Conservation (phyloP, 139 green algal genomes). For the Axilococcus clingmanii region DNA sequence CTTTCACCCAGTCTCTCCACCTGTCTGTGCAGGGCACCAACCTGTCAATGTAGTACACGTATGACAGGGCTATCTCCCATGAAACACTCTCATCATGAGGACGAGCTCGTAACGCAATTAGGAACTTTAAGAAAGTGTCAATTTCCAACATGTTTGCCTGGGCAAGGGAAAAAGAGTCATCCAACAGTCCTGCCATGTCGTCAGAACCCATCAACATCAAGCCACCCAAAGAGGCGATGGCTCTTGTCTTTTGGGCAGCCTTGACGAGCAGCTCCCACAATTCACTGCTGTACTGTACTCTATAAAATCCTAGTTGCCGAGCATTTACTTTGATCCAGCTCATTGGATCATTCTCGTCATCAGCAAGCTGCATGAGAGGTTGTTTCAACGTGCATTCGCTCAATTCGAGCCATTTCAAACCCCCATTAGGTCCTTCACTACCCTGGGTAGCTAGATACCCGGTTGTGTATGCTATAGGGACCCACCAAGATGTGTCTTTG, state of each 20-base stretch:
- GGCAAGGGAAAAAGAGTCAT: slow-evolving; percentile 44
- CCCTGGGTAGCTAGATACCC: not conserved
- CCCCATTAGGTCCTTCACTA: too few species aligned
- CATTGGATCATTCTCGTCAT: too few species aligned
- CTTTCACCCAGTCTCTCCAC: not conserved
- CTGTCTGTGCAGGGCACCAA: slow-evolving; percentile 10
- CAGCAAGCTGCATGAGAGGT: not conserved
- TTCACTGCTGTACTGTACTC: slow-evolving; percentile 42
- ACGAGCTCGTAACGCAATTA: slow-evolving; percentile 2
- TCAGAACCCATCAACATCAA: slow-evolving; percentile 1
- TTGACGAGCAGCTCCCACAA: slow-evolving; percentile 35
- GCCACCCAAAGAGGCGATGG: slow-evolving; percentile 2
- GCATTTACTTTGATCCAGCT: slow-evolving; percentile 70
- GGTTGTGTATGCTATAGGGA: slow-evolving; percentile 24
- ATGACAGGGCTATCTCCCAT: slow-evolving; percentile 26
- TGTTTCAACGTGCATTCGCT: slow-evolving; percentile 5
- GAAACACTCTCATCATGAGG: slow-evolving; percentile 22
- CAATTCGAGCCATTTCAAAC: slow-evolving; percentile 20
- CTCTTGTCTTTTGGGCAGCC: slow-evolving; percentile 6
- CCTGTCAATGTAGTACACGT: slow-evolving; percentile 12
- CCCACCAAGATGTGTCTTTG: slow-evolving; percentile 23
- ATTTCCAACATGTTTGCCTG: slow-evolving; percentile 18
- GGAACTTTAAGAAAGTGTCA: slow-evolving; percentile 25
- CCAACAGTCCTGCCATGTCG: slow-evolving; percentile 48
- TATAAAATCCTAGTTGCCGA: slow-evolving; percentile 47